These are phyloP conservation scores for Cryptosporidium baileyi DNA, from an alignment of 169 alveolate genomes.

Conservation along the genomic window DNA sequence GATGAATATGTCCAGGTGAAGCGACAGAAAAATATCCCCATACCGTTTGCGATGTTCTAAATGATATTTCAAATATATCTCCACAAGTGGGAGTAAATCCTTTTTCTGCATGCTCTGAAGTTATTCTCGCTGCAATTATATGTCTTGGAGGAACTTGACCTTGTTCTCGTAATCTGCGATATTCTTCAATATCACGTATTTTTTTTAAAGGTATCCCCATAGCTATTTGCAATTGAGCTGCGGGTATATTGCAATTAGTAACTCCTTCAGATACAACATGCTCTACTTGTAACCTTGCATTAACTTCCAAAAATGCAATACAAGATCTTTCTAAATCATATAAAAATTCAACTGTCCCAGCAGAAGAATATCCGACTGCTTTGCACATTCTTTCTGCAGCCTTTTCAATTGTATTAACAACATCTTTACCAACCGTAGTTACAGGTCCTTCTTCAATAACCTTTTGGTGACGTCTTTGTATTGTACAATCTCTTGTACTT, in stretches of 20 bases:
- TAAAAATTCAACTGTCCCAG: slow-evolving; percentile 93
- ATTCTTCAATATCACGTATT: slow-evolving; percentile 77
- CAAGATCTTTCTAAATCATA: slow-evolving; percentile 82
- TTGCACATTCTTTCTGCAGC: slow-evolving; percentile 88
- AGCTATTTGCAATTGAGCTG: slow-evolving; percentile 84
- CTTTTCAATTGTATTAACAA: slow-evolving; percentile 85
- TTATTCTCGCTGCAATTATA: slow-evolving; percentile 83
- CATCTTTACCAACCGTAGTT: slow-evolving; percentile 79
- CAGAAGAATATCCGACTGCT: slow-evolving; percentile 80
- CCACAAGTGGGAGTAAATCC: slow-evolving; percentile 88
- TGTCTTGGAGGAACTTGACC: slow-evolving; percentile 71
- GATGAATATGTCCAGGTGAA: slow-evolving; percentile 83
- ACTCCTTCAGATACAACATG: slow-evolving; percentile 94
- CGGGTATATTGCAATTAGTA: slow-evolving; percentile 84
- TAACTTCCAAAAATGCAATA: slow-evolving; percentile 86
- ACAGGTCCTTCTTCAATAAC: slow-evolving; percentile 92
- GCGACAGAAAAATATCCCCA: slow-evolving; percentile 85
- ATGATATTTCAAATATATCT: slow-evolving; percentile 72
- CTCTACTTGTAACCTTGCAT: slow-evolving; percentile 91
- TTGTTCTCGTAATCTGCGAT: slow-evolving; percentile 69
- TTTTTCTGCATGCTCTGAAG: slow-evolving; percentile 87
- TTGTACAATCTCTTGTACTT: slow-evolving; percentile 91
- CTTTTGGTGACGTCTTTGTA: slow-evolving; percentile 92
- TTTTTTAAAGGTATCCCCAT: slow-evolving; percentile 85
- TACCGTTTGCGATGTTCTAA: slow-evolving; percentile 77